Base-by-base conservation (phyloP, 73 alveolate species). In the Uronychia binucleata region DNA sequence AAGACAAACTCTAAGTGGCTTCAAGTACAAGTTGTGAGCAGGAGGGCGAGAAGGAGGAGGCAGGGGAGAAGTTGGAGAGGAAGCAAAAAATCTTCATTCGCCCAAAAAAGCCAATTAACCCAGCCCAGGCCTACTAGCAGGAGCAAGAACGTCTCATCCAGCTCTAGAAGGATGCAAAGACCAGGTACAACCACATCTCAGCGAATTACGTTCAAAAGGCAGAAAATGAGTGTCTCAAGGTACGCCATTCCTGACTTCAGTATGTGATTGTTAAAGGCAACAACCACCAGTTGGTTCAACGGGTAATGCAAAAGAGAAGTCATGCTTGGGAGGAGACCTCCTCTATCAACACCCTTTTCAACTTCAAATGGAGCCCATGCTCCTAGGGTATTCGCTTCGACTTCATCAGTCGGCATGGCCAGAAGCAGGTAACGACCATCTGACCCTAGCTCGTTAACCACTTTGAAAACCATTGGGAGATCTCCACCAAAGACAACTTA, bases 401-500 rank as follows among this genome's bases (percentile, higher is more conserved):
- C 80, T 84, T 46, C 74, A 77, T 57, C 59, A 77, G 85, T 35
- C 83, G 32, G 77, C 91, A 91, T 31, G 90, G 90, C 77, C 80
- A 89, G 31, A 87, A 88, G 34, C 93, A 96, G 75, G 75, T 93
- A 84, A 46, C n/a, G n/a, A 46, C 5, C 5, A 46, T 46, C 5
- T 46, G 19, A 46, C 19, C 5, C n/a, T 46, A 46, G 59, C 77
- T 85, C 19, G 95, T 96, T 28, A 96, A 96, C 90, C 99, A 96
- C 84, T 94, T 96, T 86, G 98, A 96, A 88, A 83, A 79, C 81
- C 96, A 96, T 82, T 86, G 88, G 57, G 96, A 91, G 85, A 60
- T 96, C 28, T 85, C 97, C 1, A 92, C 91, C 28, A 96, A 96
- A 85, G 94, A 96, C 81, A 77, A 87, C 79, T 77, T 96, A 28